These are phyloP conservation scores for Trichophyton mentagrophytes DNA, from an alignment of 2,329 filamentous ascomycete genomes.

Conservation along the genomic window DNA sequence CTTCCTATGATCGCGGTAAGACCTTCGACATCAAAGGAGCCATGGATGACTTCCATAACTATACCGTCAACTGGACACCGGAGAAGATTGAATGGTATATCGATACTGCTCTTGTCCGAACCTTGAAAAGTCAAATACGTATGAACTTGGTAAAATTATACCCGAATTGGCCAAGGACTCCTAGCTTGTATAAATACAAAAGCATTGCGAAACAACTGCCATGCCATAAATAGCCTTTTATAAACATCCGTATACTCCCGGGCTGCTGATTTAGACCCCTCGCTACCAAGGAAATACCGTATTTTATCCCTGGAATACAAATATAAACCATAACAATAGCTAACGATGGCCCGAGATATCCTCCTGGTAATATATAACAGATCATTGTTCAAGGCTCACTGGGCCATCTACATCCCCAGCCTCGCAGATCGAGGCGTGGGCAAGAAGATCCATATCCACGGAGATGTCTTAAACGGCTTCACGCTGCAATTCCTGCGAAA, in stretches of 20 bases:
- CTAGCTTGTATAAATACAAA: no score
- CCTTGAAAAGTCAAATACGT: slow-evolving; percentile 31
- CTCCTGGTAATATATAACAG: slow-evolving; percentile 16
- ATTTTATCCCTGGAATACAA: no score
- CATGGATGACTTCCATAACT: slow-evolving; percentile 33
- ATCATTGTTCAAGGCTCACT: slow-evolving; percentile 19
- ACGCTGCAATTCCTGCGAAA: slow-evolving; percentile 15
- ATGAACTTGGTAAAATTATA: no score
- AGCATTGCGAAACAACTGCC: no score
- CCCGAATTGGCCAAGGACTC: no score
- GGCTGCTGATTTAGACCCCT: not conserved
- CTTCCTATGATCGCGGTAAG: slow-evolving; percentile 67
- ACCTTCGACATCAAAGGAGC: slow-evolving; percentile 56
- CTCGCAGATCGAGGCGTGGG: slow-evolving; percentile 10
- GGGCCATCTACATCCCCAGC: slow-evolving; percentile 17
- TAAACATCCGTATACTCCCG: no score
- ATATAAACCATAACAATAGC: not conserved
- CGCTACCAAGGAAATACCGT: not conserved
- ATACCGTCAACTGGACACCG: slow-evolving; percentile 52
- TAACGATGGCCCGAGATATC: slow-evolving; percentile 9
- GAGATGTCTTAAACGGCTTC: slow-evolving; percentile 16
- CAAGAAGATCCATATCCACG: slow-evolving; percentile 17
- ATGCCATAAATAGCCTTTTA: no score
- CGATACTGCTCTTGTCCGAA: slow-evolving; percentile 49
- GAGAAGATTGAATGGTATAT: slow-evolving; percentile 53